These are phyloP conservation scores for Penicillium alfredii DNA, from an alignment of 495 filamentous ascomycete species.

Conservation along the genomic window DNA sequence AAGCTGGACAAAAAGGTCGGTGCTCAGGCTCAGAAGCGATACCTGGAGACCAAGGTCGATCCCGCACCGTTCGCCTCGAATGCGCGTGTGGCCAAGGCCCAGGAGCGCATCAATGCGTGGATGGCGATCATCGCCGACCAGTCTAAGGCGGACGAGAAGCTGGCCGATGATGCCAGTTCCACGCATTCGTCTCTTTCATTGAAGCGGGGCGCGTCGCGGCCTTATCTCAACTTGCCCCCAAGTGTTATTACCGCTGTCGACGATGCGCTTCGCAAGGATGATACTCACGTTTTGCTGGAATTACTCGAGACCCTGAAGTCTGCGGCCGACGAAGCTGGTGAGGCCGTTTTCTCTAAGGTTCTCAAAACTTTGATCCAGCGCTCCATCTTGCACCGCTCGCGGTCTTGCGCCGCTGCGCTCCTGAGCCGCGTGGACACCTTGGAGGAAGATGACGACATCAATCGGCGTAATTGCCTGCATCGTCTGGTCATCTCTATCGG, in stretches of 20 bases:
- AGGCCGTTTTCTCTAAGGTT: conserved; percentile 50
- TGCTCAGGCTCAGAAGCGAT: conserved; percentile 67
- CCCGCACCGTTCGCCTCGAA: conserved; percentile 80
- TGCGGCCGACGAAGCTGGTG: conserved; percentile 40
- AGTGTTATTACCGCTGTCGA: conserved; percentile 67
- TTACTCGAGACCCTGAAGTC: conserved; percentile 54
- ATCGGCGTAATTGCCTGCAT: conserved; percentile 89
- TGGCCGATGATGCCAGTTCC: conserved; percentile 63
- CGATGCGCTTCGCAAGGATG: conserved; percentile 68
- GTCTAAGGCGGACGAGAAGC: conserved; percentile 56
- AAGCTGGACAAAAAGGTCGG: conserved; percentile 90
- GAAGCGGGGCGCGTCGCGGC: conserved; percentile 61
- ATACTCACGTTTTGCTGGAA: conserved; percentile 53
- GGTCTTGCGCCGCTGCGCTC: conserved; percentile 60
- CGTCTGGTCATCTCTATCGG: conserved; percentile 86
- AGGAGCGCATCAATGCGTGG: conserved; percentile 85
- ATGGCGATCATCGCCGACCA: conserved; percentile 58
- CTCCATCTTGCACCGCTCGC: conserved; percentile 66
- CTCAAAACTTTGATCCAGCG: conserved; percentile 78
- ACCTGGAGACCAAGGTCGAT: conserved; percentile 82
- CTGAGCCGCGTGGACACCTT: conserved; percentile 61
- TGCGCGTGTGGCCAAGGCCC: conserved; percentile 52
- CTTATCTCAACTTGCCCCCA: conserved; percentile 61
- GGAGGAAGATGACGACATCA: conserved; percentile 85
- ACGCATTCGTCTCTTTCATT: conserved; percentile 65